phyloP scores from a whole-genome alignment of 208 protist genomes.

The Leishmania arabica region DNA sequence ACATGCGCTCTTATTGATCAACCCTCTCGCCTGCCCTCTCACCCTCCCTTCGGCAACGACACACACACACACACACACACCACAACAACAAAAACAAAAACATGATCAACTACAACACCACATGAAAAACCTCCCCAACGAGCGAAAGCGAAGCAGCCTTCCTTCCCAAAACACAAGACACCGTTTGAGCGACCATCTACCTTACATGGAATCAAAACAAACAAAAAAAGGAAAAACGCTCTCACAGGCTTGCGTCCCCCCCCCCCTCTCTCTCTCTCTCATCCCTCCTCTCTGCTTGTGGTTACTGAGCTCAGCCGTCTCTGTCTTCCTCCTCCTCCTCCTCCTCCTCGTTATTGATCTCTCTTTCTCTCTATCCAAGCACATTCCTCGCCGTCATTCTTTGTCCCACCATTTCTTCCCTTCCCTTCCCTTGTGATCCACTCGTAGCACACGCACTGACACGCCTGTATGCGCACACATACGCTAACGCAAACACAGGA shows the following conservation, averaged over 20 bases:
- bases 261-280: neutral
- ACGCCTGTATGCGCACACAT: neutral
- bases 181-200: neutral
- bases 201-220: neutral
- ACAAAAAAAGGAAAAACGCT: neutral
- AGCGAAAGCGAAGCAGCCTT: neutral
- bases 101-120: neutral
- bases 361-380: neutral
- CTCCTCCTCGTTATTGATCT: neutral
- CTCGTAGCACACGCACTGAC: neutral
- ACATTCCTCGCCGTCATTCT: neutral
- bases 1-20: neutral
- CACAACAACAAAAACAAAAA: neutral
- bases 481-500: neutral
- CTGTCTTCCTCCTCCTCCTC: neutral
- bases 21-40: neutral
- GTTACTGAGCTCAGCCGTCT: neutral
- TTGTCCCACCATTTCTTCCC: neutral
- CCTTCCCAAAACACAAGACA: neutral
- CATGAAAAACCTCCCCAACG: neutral
- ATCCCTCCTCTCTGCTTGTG: neutral
- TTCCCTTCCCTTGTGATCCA: neutral
- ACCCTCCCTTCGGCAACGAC: neutral
- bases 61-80: neutral
- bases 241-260: neutral